phyloP scores from a whole-genome alignment of 495 filamentous ascomycete species.

The Tuber calosporum region DNA sequence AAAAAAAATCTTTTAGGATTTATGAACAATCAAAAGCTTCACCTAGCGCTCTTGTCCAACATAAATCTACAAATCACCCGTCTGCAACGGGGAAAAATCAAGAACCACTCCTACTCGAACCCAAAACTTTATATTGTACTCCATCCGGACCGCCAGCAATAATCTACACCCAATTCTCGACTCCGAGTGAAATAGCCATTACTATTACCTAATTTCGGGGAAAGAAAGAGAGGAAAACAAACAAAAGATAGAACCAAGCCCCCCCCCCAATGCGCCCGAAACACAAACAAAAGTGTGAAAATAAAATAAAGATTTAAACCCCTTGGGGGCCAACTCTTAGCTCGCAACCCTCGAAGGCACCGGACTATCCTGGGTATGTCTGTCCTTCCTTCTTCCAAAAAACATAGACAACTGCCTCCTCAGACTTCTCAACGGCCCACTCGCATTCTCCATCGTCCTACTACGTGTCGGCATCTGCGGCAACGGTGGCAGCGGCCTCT shows the following conservation, averaged over 20 bases:
- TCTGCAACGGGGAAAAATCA: background rate
- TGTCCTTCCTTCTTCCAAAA: conserved; percentile 28
- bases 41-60: background rate
- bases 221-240: background rate
- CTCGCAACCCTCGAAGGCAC: background rate
- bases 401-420: conserved; percentile 24
- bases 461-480: conserved; percentile 28
- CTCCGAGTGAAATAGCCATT: background rate
- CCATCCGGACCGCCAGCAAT: background rate
- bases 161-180: background rate
- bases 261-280: background rate
- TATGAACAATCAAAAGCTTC: background rate
- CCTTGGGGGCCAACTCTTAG: background rate
- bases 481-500: conserved; percentile 28
- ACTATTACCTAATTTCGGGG: background rate
- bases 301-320: background rate
- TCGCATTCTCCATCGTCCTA: conserved; percentile 16
- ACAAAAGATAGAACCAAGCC: background rate
- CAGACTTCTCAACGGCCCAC: conserved; percentile 12
- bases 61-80: background rate
- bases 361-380: background rate
- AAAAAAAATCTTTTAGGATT: background rate
- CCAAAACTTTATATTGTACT: background rate
- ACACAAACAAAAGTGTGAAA: background rate
- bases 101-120: background rate